Base-by-base conservation (phyloP, 805 yeast genomes). In the Saturnispora zaruensis region DNA sequence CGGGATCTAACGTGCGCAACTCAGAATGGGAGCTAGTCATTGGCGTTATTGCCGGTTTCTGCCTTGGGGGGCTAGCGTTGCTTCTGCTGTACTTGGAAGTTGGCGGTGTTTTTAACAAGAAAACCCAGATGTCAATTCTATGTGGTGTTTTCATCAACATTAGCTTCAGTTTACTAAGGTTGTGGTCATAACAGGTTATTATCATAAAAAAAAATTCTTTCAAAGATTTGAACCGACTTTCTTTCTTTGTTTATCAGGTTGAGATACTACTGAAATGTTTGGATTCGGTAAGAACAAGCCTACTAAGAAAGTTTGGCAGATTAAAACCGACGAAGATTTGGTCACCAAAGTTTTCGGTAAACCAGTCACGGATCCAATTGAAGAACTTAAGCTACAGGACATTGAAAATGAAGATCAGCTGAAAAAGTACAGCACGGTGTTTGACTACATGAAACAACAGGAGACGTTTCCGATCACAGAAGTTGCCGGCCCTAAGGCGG, bases 11-110 rank as follows among this genome's bases (percentile, higher is more conserved):
- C 18, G 66, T 60, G 5, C 47, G 58, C 1, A 64, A 62, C 41
- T 64, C 68, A 11, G 85, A 85, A 57, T 79, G 76, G 53, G 91
- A 84, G 58, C 68, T 87, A 43, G 65, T 87, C 32, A 54, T 85
- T 30, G 95, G 95, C 2, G 75, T 87, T 2, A 62, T 81, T 26
- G 66, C 85, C 9, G 97, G 97, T 0, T 79, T 83, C 54, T 78
- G 83, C 46, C 67, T 87, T 26, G 97, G 97, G 0, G 77, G 84
- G 0, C 68, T 84, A 49, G 81, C 87, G 5, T 63, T 88, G 18
- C 75, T 88, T 48, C 62, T 88, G 40, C 55, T 83, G 50, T 76
- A 76, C 52, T 77, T 81, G 56, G 81, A 82, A 53, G 55, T 64
- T 40, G 73, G 75, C 3, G 69, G 78, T 4, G 62, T 82, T 44